phyloP scores from a whole-genome alignment of 352 stramenopile genomes.

The Globisporangium paroecandrum region DNA sequence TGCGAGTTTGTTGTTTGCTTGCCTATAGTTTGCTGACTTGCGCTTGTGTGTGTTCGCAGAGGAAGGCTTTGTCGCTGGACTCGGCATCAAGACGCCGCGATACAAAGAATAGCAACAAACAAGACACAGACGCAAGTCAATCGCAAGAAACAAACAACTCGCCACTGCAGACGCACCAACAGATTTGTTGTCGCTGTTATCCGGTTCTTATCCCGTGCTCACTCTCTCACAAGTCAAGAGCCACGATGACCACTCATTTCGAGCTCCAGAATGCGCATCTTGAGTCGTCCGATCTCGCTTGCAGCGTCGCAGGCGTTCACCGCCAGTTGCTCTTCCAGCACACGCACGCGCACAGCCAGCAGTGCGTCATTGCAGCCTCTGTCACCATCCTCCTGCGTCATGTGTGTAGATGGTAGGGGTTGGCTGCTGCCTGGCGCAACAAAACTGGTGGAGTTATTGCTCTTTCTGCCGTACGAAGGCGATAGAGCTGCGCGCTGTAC shows the following conservation, averaged over 20 bases:
- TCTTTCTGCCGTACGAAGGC: background rate
- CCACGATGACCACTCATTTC: slow-evolving; percentile 22
- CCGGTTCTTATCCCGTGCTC: background rate
- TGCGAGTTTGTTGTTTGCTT: slow-evolving; percentile 3
- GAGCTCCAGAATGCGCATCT: slow-evolving; percentile 63
- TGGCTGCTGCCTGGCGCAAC: background rate
- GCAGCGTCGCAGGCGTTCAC: slow-evolving; percentile 58
- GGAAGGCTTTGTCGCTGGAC: slow-evolving; percentile 80
- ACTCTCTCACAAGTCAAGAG: background rate
- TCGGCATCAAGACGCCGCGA: slow-evolving; percentile 67
- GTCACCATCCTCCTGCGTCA: background rate
- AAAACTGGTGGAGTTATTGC: background rate
- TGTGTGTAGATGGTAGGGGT: no score
- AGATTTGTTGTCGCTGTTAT: background rate
- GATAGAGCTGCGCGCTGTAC: background rate
- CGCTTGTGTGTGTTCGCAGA: slow-evolving; percentile 20
- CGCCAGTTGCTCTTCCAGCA: slow-evolving; percentile 67
- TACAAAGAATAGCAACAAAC: slow-evolving; percentile 47
- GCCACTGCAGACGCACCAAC: background rate
- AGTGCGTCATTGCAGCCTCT: slow-evolving; percentile 15
- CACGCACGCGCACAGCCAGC: slow-evolving; percentile 46
- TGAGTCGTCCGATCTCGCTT: slow-evolving; percentile 53
- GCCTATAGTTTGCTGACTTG: background rate
- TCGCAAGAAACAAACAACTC: background rate
- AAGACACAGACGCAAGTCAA: slow-evolving; percentile 3